Evolutionary conservation across 768 basidiomycete genomes (phyloP), one percentile per base, ranked within the genome.

Genomic region (Favolaschia claudopus): DNA sequence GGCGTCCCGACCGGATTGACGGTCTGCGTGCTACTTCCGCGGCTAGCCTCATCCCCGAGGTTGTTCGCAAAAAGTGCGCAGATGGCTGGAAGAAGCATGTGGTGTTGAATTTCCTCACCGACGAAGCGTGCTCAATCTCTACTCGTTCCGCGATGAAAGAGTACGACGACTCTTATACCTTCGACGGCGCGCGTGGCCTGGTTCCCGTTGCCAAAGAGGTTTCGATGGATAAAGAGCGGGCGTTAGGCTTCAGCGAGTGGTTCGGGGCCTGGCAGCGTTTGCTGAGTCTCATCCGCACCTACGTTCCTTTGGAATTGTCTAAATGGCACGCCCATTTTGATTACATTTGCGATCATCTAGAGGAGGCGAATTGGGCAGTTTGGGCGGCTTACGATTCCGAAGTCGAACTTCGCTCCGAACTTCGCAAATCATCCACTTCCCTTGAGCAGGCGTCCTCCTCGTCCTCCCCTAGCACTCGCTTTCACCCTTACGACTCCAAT

Each of bases 181-280:
- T 56, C 9, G 29, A 63, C 14, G 55, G 37, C 6, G 22, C 33
- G 1, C 31, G 42, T 17, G 58, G 61, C 20, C 2, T 70, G 5
- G n/a, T 59, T 14, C 20, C 62, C 1, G 27, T 45, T 0, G n/a
- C 59, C 0, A 63, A 64, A 36, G 14, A 46, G 7, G 42, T 67
- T 0, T 40, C 57, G 1, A 25, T 29, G 24, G 42, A 29, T 0
- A 51, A 60, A 2, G 68, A 71, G 44, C 38, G 52, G 9, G 28
- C 48, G 2, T 27, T 70, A 5, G 38, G 46, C 3, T 71, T 69
- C 29, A 60, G 62, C 14, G 60, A 69, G 22, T 71, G 68, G 70
- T 58, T 58, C 20, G 67, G 68, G 34, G 66, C 58, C 0, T 71
- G 68, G 68, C 17, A 27, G 2, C 62, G 58, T 6, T 42, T 71